Evolutionary conservation across 1,139 yeast species (phyloP), one percentile per base, ranked within the genome.

Genomic region (Taphrina communis): DNA sequence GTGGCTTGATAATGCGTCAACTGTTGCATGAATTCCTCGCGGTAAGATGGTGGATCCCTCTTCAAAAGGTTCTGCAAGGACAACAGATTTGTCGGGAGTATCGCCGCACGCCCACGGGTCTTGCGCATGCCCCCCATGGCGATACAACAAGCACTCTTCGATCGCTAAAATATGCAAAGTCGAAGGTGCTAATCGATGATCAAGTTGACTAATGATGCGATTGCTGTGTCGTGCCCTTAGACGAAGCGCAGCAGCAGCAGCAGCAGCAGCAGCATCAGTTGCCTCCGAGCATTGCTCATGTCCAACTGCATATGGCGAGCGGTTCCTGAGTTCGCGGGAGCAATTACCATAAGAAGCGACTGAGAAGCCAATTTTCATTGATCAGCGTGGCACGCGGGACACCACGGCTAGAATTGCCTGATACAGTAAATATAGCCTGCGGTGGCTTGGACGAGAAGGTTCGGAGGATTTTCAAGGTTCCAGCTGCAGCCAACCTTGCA

Each of bases 21-120:
- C 77, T 95, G 99, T 75, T 92, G 95, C 63, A 88, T 78, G 78
- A 94, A 94, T 78, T 94, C 99, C 78, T 95, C 99, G 72, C 86
- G 86, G 78, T 94, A 95, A 0, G 98, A 91, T 71, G 72, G 72
- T n/a, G 99, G 98, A 77, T 94, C 99, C 74, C 97, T 83, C 76
- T 93, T 88, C 12, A 94, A 96, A 71, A 94, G 84, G 77, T 95
- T 94, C 80, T 95, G 99, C 72, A 94, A 81, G 72, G 93, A 81
- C 63, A 96, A 93, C 76, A 94, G 90, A 79, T 94, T 94, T 38
- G 93, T 90, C 21, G 97, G 98, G 76, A 93, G 82, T 69, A 91
- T 83, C 65, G 97, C 97, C 53, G 97, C 95, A 84, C 97, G 89
- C 81, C 91, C 88, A 78, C 87, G 85, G 8, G 59, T 63, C 61